A percentile compares a stretch with the other conserved stretches of the same genome.
These are phyloP conservation scores for Acacia concinna DNA, from an alignment of 331 rosid species.

Conservation along the genomic window DNA sequence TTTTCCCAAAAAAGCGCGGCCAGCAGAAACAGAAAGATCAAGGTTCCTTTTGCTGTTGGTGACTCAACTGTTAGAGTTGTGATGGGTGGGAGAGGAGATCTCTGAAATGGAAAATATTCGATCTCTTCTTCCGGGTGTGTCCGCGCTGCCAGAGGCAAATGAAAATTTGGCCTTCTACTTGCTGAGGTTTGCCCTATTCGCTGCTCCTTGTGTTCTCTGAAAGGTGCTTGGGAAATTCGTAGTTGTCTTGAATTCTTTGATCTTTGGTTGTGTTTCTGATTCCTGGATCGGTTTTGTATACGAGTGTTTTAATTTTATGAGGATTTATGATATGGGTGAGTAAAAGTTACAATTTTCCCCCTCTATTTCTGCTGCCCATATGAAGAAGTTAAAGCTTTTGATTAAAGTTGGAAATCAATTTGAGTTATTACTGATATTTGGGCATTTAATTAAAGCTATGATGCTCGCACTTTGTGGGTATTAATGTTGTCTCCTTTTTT, in stretches of 20 bases:
- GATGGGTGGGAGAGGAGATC: neutral
- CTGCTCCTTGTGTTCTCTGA: neutral
- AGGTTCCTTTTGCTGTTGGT: neutral
- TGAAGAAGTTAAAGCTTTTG: neutral
- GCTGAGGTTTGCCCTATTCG: neutral
- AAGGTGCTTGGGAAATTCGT: neutral
- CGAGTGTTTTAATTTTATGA: neutral
- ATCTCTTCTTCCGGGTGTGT: neutral
- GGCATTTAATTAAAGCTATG: neutral
- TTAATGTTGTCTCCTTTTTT: neutral
- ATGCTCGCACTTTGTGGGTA: neutral
- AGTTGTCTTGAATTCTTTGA: neutral
- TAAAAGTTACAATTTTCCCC: neutral
- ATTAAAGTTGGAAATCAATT: neutral
- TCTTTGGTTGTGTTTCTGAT: neutral
- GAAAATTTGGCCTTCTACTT: neutral
- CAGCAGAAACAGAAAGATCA: neutral
- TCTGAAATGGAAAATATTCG: neutral
- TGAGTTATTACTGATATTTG: neutral
- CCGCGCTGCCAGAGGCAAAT: neutral
- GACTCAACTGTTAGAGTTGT: neutral
- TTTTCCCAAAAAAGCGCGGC: too few species aligned
- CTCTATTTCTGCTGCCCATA: neutral
- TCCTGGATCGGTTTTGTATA: neutral
- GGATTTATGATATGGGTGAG: neutral